Evolutionary conservation across 495 filamentous ascomycete species (phyloP).

Genomic region (Bryoglossum gracile): DNA sequence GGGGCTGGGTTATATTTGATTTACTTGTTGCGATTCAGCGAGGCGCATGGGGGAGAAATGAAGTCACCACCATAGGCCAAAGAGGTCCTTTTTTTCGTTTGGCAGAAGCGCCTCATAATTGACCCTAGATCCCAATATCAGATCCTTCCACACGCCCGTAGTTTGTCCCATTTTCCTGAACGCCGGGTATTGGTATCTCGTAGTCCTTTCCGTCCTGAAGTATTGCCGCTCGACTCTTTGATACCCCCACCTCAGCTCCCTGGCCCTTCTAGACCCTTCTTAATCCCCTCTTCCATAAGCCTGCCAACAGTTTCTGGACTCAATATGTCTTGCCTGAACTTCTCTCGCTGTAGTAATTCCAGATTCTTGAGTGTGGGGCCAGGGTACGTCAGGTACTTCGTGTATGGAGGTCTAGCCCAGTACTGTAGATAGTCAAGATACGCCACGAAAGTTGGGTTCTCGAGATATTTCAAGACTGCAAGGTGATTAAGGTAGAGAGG

Average conservation of each 20-base stretch:
- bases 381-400: constrained; percentile 73
- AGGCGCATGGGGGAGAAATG: constrained; percentile 11
- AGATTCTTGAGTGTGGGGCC: constrained; percentile 77
- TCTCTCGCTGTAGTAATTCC: constrained; percentile 74
- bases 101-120: neutral
- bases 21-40: constrained; percentile 22
- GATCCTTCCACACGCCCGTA: neutral
- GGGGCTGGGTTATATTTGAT: neutral
- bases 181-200: constrained; percentile 2
- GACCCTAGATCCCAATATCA: neutral
- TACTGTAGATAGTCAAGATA: constrained; percentile 84
- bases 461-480: constrained; percentile 46
- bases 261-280: constrained; percentile 14
- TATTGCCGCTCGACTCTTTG: neutral
- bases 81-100: too few species aligned
- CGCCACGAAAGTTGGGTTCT: constrained; percentile 61
- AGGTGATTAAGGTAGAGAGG: constrained; percentile 80
- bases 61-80: too few species aligned
- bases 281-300: constrained; percentile 49
- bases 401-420: constrained; percentile 74
- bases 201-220: neutral
- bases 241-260: constrained; percentile 3
- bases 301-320: constrained; percentile 60
- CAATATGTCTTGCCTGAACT: constrained; percentile 75
- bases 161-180: neutral